phyloP scores from a whole-genome alignment of 148 eudicot species.

The Agrostemma githago region DNA sequence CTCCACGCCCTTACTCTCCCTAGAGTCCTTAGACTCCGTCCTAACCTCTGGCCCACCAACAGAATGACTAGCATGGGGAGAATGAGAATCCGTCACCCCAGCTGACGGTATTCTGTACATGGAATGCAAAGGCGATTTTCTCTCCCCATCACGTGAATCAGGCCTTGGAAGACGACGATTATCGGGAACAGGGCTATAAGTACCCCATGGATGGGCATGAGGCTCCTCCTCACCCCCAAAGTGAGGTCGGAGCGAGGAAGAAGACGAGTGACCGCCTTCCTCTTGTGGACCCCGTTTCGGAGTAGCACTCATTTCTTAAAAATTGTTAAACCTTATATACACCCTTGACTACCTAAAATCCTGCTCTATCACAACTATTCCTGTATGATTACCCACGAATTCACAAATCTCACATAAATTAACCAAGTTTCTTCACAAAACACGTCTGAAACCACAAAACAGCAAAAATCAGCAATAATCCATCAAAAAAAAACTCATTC shows the following conservation, averaged over 20 bases:
- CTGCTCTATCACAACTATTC: conserved; percentile 2
- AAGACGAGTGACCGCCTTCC: conserved; percentile 31
- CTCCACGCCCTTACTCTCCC: conserved; percentile 38
- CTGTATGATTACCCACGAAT: background rate
- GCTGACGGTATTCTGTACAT: conserved; percentile 45
- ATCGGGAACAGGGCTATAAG: conserved; percentile 44
- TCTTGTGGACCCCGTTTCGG: conserved; percentile 31
- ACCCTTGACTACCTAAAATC: background rate
- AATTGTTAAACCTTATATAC: conserved; percentile 4
- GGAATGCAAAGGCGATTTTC: conserved; percentile 57
- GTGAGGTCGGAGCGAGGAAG: conserved; percentile 28
- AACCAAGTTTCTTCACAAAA: background rate
- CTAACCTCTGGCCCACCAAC: conserved; percentile 42
- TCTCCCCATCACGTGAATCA: conserved; percentile 55
- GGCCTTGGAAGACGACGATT: conserved; percentile 52
- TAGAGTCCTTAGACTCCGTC: conserved; percentile 52
- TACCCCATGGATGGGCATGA: conserved; percentile 21
- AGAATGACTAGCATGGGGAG: conserved; percentile 46
- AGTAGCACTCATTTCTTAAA: conserved; percentile 28
- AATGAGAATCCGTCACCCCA: conserved; percentile 36
- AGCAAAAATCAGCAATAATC: background rate
- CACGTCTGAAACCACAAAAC: conserved; percentile 9
- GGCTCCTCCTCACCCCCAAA: conserved; percentile 28
- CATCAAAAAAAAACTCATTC: background rate
- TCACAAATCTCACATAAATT: conserved; percentile 14